Base-by-base conservation (phyloP, 176 grass and related monocot genomes). In the maize (Zea mays) region DNA sequence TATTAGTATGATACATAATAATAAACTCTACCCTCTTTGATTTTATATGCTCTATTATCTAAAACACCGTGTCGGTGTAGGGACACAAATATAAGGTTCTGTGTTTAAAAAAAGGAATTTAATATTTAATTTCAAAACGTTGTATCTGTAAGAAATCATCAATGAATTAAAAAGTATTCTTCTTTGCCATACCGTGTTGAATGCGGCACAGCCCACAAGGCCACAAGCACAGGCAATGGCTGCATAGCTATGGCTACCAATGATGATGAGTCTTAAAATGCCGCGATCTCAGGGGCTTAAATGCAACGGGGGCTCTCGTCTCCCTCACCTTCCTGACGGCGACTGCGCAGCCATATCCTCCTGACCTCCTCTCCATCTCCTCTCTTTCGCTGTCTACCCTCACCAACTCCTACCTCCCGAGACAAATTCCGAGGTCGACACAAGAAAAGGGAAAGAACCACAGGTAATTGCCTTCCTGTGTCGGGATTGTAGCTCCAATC, bases 301-400 rank as follows among this genome's bases (percentile, higher is more conserved):
- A 75, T 86, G 88, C 20, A 85, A 83, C 40, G 15, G 3, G 27
- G 19, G 56, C 44, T 62, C 63, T 63, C 77, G 40, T 82, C 73
- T 66, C 38, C 17, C 71, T 71, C 84, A 80, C 71, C 81, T 63
- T 76, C 80, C 72, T 66, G 80, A 90, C 84, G 83, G 84, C 76
- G 88, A 90, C 76, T 35, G 51, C 58, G 84, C 88, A 71, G 66
- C 76, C 88, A 72, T 77, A 65, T 41, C 27, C 73, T 69, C 40
- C 74, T 78, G 20, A 78, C 62, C 40, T 74, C 69, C 7, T 58
- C 75, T 17, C 76, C 63, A 44, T 56, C 74, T 79, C 57, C 34
- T 10, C 10, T 15, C 68, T 79, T 69, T 43, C 80, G 46, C 68
- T 71, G 45, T 65, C 74, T 62, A 57, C 62, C 75, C 59, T 76